Evolutionary conservation across 495 filamentous ascomycete species (phyloP), one percentile per base, ranked within the genome.

Genomic region (Daldinia decipiens): DNA sequence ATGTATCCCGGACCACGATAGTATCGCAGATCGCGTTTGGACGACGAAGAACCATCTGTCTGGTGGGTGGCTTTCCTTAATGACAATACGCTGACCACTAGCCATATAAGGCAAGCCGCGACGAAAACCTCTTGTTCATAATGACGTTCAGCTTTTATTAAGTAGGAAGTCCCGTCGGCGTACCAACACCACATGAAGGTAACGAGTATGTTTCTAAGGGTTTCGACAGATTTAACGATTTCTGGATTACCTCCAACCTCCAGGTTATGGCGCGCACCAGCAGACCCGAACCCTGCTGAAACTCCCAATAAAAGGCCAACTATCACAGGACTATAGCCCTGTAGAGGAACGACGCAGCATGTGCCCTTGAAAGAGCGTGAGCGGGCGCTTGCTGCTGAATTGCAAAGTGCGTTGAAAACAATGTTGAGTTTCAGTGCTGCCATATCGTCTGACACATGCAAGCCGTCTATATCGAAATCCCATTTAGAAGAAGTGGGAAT

Each of bases 351-450:
- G 52, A 76, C 83, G 69, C 88, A 91, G 76, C 88, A 91, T 4
- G 88, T 90, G 26, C 83, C 80, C 62, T 86, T 80, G 70, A 83
- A 83, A 1, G 83, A 83, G 68, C 83, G 84, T 26, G 77, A 74
- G 62, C 73, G 73, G 8, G 72, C 62, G n/a, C 76, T 67, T 29
- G 79, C 68, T 62, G 80, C 76, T 4, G 78, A 65, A 74, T 90
- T 90, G 76, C 88, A 90, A 65, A 81, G 84, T 27, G 85, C 65
- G 61, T 90, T 90, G 58, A 90, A 76, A 5, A 87, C 73, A 13
- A 88, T 73, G 68, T 90, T 84, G 5, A 84, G 83, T 74, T 84
- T 84, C 51, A 72, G 74, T 47, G 73, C 74, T 2, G 84, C 83
- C n/a, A 88, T 79, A 12, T 61, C 75, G 4, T 85, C 77, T 15